Percentiles rank a stretch among this genome's conserved stretches.
Evolutionary conservation across 805 yeast species (phyloP).

Genomic region (Blastobotrys mokoenaii): DNA sequence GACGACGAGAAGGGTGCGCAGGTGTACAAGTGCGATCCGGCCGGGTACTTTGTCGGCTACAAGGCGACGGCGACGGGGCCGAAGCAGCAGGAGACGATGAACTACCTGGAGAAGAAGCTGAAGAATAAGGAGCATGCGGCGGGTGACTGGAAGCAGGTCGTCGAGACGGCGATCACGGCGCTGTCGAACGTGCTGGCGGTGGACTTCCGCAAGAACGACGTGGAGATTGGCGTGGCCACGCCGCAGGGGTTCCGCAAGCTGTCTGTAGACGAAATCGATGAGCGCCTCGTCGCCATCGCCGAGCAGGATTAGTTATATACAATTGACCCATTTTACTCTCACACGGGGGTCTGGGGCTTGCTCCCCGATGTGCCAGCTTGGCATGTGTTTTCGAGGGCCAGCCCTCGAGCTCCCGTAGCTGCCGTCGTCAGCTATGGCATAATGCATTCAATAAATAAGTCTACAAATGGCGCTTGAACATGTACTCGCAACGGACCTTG

Average conservation of each 20-base stretch:
- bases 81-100: conserved; percentile 90
- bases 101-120: conserved; percentile 81
- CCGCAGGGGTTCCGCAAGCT: conserved; percentile 50
- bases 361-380: too few species aligned
- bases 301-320: conserved; percentile 70
- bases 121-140: conserved; percentile 61
- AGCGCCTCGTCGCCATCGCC: conserved; percentile 86
- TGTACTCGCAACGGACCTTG: conserved; percentile 7
- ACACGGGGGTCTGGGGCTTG: too few species aligned
- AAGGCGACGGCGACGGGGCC: conserved; percentile 95
- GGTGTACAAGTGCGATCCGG: conserved; percentile 91
- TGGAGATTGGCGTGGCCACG: conserved; percentile 87
- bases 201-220: conserved; percentile 87
- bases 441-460: too few species aligned
- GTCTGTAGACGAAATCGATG: conserved; percentile 84
- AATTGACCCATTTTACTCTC: background rate
- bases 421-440: too few species aligned
- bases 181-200: conserved; percentile 82
- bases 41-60: conserved; percentile 87
- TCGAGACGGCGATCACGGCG: conserved; percentile 81
- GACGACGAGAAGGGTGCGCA: conserved; percentile 89
- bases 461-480: background rate
- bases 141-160: conserved; percentile 84
- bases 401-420: background rate
- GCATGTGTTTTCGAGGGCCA: too few species aligned